These are phyloP conservation scores for Geotrichum europaeum DNA, from an alignment of 1,139 yeast genomes.

Conservation along the genomic window DNA sequence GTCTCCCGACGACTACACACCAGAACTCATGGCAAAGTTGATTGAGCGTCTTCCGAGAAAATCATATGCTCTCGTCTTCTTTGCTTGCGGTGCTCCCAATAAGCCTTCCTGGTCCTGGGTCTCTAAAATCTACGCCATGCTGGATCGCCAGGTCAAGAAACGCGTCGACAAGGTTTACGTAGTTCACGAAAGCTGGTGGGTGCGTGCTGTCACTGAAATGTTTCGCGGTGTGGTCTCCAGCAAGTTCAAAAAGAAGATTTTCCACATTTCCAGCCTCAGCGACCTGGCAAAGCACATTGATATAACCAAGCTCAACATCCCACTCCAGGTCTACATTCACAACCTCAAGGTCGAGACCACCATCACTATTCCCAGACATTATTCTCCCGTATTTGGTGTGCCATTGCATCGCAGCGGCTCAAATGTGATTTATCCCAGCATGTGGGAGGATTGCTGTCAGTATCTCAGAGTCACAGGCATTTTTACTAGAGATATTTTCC, in stretches of 20 bases:
- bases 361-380: conserved; percentile 35
- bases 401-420: conserved; percentile 23
- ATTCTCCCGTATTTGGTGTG: conserved; percentile 32
- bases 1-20: conserved; percentile 24
- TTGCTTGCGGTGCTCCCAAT: conserved; percentile 65
- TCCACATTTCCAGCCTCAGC: conserved; percentile 52
- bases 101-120: conserved; percentile 67
- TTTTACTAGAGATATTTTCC: conserved; percentile 16
- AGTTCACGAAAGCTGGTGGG: conserved; percentile 90
- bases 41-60: conserved; percentile 45
- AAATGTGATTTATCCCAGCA: conserved; percentile 23
- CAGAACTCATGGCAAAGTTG: conserved; percentile 15
- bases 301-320: conserved; percentile 68
- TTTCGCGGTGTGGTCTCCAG: conserved; percentile 54
- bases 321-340: conserved; percentile 62
- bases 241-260: conserved; percentile 40
- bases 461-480: conserved; percentile 24
- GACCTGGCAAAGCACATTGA: conserved; percentile 62
- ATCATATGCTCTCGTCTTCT: conserved; percentile 61
- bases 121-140: conserved; percentile 60
- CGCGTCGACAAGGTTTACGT: conserved; percentile 59
- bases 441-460: conserved; percentile 31
- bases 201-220: conserved; percentile 70
- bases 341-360: conserved; percentile 36
- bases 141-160: conserved; percentile 54